Conservation (phyloP, 2,329 filamentous ascomycete genomes). For the Phialophora macrospora region DNA sequence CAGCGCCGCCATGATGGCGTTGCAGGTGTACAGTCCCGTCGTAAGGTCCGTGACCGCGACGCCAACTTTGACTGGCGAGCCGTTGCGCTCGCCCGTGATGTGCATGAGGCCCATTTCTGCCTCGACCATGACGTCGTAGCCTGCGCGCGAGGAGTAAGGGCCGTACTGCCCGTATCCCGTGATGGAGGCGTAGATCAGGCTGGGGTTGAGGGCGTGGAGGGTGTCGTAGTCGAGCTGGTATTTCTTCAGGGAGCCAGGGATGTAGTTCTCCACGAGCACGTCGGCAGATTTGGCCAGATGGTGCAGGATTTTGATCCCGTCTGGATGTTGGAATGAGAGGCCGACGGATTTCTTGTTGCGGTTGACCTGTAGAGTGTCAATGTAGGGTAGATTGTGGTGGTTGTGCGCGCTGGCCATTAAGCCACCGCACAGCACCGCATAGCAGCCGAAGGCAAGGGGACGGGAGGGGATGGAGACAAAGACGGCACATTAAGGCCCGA, state of each 20-base stretch:
- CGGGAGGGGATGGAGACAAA: background rate
- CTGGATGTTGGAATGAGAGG: slow-evolving; percentile 83
- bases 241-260: slow-evolving; percentile 79
- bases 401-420: too few relatives aligned
- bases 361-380: slow-evolving; percentile 68
- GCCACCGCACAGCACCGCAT: background rate
- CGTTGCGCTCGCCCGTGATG: slow-evolving; percentile 87
- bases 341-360: slow-evolving; percentile 96
- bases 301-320: slow-evolving; percentile 85
- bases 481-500: background rate
- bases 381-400: too few relatives aligned
- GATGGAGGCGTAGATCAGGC: slow-evolving; percentile 90
- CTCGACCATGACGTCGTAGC: slow-evolving; percentile 99
- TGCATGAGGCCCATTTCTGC: slow-evolving; percentile 98
- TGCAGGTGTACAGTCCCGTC: slow-evolving; percentile 91
- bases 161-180: slow-evolving; percentile 97
- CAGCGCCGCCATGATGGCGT: slow-evolving; percentile 92
- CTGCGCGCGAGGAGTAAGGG: slow-evolving; percentile 82
- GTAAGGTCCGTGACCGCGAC: slow-evolving; percentile 97
- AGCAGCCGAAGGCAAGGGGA: background rate
- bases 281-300: slow-evolving; percentile 83
- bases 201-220: slow-evolving; percentile 78
- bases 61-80: slow-evolving; percentile 93
- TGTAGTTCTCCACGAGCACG: slow-evolving; percentile 94
- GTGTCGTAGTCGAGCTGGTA: slow-evolving; percentile 89